Conservation (phyloP, 441 rosid genomes). For the Brassica balearica region DNA sequence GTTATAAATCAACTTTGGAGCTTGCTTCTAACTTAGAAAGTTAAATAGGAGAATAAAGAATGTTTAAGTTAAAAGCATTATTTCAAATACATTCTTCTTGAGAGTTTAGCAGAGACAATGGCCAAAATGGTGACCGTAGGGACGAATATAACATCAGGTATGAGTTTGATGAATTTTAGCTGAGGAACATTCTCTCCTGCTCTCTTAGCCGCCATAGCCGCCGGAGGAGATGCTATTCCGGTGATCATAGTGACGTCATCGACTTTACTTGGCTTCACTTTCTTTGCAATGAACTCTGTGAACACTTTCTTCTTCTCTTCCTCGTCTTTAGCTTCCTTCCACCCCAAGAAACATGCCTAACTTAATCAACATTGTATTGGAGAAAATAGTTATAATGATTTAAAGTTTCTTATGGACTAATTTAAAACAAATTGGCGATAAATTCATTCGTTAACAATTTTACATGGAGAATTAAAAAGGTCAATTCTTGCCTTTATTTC, state of each 20-base stretch:
- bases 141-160: slow-evolving; percentile 87
- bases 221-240: slow-evolving; percentile 76
- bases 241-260: slow-evolving; percentile 65
- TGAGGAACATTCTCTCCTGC: slow-evolving; percentile 87
- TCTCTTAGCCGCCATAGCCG: slow-evolving; percentile 88
- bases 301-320: slow-evolving; percentile 50
- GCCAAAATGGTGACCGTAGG: slow-evolving; percentile 69
- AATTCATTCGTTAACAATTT: background rate
- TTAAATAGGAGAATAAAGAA: slow-evolving; percentile 6
- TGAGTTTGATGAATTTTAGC: slow-evolving; percentile 55
- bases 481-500: slow-evolving; percentile 57
- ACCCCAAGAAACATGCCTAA: slow-evolving; percentile 51
- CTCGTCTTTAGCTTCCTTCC: slow-evolving; percentile 46
- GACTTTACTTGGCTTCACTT: slow-evolving; percentile 54
- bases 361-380: slow-evolving; percentile 8
- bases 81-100: slow-evolving; percentile 60
- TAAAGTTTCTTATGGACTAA: too few relatives aligned
- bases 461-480: background rate
- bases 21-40: background rate
- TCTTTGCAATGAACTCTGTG: slow-evolving; percentile 50
- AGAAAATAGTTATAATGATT: background rate
- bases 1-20: too few relatives aligned
- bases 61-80: background rate
- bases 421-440: too few relatives aligned
- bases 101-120: slow-evolving; percentile 66